phyloP scores from a whole-genome alignment of 2,329 filamentous ascomycete genomes.

The Westerdykella ornata region DNA sequence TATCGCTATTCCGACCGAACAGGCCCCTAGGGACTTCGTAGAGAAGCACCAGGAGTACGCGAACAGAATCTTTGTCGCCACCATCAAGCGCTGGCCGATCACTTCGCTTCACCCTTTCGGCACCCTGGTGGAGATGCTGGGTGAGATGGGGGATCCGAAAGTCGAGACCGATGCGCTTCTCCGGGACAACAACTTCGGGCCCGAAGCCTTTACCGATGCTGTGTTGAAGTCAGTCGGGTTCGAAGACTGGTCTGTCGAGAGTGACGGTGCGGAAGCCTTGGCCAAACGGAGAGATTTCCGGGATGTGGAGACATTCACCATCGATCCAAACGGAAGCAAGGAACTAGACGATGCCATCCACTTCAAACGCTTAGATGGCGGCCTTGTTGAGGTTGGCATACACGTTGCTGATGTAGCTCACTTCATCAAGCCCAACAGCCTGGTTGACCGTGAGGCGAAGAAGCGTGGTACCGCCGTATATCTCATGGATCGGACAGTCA shows the following conservation, averaged over 20 bases:
- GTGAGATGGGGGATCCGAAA: conserved; percentile 93
- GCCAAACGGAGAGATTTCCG: conserved; percentile 83
- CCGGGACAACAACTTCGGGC: conserved; percentile 96
- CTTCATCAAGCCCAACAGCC: conserved; percentile 92
- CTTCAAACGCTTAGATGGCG: conserved; percentile 74
- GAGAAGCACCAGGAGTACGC: conserved; percentile 98
- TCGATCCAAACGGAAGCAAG: conserved; percentile 80
- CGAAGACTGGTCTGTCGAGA: conserved; percentile 81
- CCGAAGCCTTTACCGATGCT: conserved; percentile 95
- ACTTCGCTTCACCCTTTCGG: conserved; percentile 98
- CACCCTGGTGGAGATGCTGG: conserved; percentile 92
- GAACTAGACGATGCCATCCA: conserved; percentile 92
- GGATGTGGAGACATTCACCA: conserved; percentile 78
- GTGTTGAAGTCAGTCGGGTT: conserved; percentile 88
- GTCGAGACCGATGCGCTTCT: conserved; percentile 96
- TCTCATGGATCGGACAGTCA: conserved; percentile 82
- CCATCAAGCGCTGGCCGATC: conserved; percentile 99
- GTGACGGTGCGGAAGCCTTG: conserved; percentile 70
- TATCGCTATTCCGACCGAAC: conserved; percentile 96
- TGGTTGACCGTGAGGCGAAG: conserved; percentile 94
- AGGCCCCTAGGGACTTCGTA: conserved; percentile 94
- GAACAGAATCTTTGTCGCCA: conserved; percentile 95
- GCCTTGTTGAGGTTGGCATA: conserved; percentile 86
- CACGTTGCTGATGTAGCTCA: conserved; percentile 94
- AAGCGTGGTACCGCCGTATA: conserved; percentile 96